These are phyloP conservation scores for Ballota nigra DNA, from an alignment of 257 asterid genomes.

Conservation along the genomic window DNA sequence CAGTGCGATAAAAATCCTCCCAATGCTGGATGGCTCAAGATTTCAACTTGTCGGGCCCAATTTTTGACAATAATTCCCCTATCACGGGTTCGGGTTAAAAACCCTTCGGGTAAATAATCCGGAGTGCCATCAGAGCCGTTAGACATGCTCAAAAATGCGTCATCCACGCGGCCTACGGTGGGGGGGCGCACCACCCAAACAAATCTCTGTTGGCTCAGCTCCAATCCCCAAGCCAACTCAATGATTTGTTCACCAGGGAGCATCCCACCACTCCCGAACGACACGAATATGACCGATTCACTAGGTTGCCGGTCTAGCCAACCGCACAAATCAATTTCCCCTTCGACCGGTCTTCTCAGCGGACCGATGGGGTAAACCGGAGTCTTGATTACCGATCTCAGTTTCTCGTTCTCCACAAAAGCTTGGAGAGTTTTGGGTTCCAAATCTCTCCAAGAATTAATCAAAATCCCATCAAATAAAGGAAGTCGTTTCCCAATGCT, in stretches of 20 bases:
- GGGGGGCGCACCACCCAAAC: slow-evolving; percentile 71
- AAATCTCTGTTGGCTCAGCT: slow-evolving; percentile 52
- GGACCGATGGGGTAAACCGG: slow-evolving; percentile 72
- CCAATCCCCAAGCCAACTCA: slow-evolving; percentile 68
- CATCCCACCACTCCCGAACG: slow-evolving; percentile 72
- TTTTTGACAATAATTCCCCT: slow-evolving; percentile 31
- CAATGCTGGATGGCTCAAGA: slow-evolving; percentile 39
- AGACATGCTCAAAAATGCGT: slow-evolving; percentile 37
- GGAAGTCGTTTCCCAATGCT: slow-evolving; percentile 20
- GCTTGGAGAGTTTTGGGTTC: slow-evolving; percentile 53
- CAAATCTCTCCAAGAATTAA: slow-evolving; percentile 61
- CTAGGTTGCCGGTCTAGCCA: slow-evolving; percentile 62
- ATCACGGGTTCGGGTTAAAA: slow-evolving; percentile 25
- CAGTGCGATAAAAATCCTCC: slow-evolving; percentile 73
- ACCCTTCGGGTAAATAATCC: slow-evolving; percentile 47
- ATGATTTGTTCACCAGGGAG: slow-evolving; percentile 39
- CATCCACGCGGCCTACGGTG: slow-evolving; percentile 31
- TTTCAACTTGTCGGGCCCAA: slow-evolving; percentile 55
- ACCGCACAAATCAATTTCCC: background rate
- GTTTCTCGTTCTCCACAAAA: slow-evolving; percentile 29
- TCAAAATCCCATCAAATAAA: slow-evolving; percentile 53
- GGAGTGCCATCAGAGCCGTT: slow-evolving; percentile 15
- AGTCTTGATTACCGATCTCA: slow-evolving; percentile 22
- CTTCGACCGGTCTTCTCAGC: slow-evolving; percentile 33
- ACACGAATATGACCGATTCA: slow-evolving; percentile 56